These are phyloP conservation scores for Eremochloa ophiuroides DNA, from an alignment of 176 grass and related monocot genomes.

Conservation along the genomic window DNA sequence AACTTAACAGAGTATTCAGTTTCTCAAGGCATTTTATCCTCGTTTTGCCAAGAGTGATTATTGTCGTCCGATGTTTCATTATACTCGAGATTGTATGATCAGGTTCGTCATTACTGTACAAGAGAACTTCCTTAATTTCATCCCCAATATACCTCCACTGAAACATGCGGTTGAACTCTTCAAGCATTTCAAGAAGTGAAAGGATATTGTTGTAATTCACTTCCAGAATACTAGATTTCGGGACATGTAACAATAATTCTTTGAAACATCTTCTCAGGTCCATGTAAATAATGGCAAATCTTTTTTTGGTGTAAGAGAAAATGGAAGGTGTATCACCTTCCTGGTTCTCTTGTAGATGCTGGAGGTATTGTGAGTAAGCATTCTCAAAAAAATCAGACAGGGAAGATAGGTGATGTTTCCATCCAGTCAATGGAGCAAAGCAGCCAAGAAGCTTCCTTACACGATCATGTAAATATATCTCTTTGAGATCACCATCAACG, in stretches of 20 bases:
- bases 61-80: too few relatives aligned
- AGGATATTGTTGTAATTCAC: conserved; percentile 41
- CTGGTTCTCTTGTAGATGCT: conserved; percentile 10
- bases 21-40: conserved; percentile 45
- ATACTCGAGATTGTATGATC: background rate
- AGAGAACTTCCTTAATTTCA: conserved; percentile 46
- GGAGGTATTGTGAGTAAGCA: conserved; percentile 39
- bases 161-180: conserved; percentile 40
- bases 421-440: conserved; percentile 60
- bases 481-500: conserved; percentile 38
- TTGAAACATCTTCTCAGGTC: conserved; percentile 53
- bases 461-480: conserved; percentile 69
- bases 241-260: conserved; percentile 47
- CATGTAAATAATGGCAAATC: conserved; percentile 30
- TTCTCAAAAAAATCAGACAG: conserved; percentile 45
- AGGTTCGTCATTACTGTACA: background rate
- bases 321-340: conserved; percentile 24
- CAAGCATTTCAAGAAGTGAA: conserved; percentile 42
- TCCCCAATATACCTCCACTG: conserved; percentile 4
- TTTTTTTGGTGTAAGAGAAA: conserved; percentile 34
- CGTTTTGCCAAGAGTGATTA: conserved; percentile 27
- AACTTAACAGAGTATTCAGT: conserved; percentile 39
- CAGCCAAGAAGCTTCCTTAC: conserved; percentile 40
- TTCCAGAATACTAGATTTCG: conserved; percentile 44
- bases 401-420: conserved; percentile 48